Evolutionary conservation across 768 basidiomycete species (phyloP).

Genomic region (Macrolepiota dolichaula): DNA sequence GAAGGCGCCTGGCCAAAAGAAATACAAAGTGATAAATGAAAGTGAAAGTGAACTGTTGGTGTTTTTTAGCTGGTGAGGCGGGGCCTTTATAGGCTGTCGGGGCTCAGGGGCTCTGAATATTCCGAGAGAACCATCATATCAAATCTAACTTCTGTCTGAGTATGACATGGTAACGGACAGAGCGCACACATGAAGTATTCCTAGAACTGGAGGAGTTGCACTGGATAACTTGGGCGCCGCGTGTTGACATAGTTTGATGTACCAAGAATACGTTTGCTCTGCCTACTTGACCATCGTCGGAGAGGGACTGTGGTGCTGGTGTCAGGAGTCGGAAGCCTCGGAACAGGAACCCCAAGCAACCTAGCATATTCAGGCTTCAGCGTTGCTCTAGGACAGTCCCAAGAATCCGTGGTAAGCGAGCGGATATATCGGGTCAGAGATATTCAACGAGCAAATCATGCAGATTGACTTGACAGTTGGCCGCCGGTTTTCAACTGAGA

Average conservation of each 20-base stretch:
- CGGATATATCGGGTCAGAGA: too few species aligned
- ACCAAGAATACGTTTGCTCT: not conserved
- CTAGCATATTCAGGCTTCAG: too few species aligned
- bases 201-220: not conserved
- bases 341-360: too few species aligned
- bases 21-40: slow-evolving; percentile 9
- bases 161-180: not conserved
- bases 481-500: not conserved
- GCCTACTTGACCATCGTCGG: too few species aligned
- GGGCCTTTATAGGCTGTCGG: not conserved
- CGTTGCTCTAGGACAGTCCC: too few species aligned
- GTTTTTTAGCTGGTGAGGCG: not conserved
- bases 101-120: not conserved
- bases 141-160: not conserved
- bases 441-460: too few species aligned
- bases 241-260: not conserved
- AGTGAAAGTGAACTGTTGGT: slow-evolving; percentile 14
- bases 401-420: too few species aligned
- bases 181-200: not conserved
- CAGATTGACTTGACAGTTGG: slow-evolving; percentile 1
- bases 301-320: too few species aligned
- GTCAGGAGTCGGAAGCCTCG: too few species aligned
- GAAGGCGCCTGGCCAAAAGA: slow-evolving; percentile 9
- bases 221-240: slow-evolving; percentile 1
- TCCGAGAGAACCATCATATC: not conserved